Percentiles rank a stretch among this genome's conserved stretches.
Conservation (phyloP, 306 rosid species). For the Begonia masoniana region DNA sequence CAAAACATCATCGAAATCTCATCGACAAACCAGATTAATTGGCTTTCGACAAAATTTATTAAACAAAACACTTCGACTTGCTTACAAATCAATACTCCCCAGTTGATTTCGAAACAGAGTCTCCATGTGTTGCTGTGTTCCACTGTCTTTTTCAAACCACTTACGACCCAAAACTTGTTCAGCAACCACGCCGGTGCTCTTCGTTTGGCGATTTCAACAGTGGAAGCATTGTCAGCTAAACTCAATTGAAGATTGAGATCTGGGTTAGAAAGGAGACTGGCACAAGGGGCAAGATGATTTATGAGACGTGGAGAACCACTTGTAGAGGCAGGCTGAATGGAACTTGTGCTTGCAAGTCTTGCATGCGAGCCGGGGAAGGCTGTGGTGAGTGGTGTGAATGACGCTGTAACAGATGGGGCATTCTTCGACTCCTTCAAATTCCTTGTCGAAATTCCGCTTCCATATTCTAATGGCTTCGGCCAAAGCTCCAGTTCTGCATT, state of each 20-base stretch:
- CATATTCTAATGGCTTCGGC: conserved; percentile 91
- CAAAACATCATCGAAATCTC: not conserved
- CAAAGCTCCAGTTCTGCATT: conserved; percentile 85
- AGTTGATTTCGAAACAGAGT: too few species aligned
- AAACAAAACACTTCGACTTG: too few species aligned
- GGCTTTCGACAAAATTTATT: too few species aligned
- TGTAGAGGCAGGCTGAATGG: conserved; percentile 87
- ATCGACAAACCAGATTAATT: too few species aligned
- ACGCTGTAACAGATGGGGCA: conserved; percentile 96
- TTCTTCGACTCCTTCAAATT: conserved; percentile 97
- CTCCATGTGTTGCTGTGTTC: too few species aligned
- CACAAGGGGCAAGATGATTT: conserved; percentile 92
- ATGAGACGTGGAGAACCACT: conserved; percentile 95
- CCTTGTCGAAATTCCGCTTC: conserved; percentile 93
- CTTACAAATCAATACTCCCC: too few species aligned
- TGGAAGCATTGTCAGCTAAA: too few species aligned
- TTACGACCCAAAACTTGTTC: too few species aligned
- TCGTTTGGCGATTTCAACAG: too few species aligned
- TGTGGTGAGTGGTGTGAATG: conserved; percentile 79
- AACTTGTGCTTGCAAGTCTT: conserved; percentile 97
- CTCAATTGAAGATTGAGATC: too few species aligned
- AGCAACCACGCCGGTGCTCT: too few species aligned
- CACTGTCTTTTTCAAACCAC: too few species aligned
- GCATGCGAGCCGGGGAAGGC: conserved; percentile 94
- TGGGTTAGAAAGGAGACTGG: conserved; percentile 74